Conservation (phyloP, 306 rosid species). For the Datisca glomerata region DNA sequence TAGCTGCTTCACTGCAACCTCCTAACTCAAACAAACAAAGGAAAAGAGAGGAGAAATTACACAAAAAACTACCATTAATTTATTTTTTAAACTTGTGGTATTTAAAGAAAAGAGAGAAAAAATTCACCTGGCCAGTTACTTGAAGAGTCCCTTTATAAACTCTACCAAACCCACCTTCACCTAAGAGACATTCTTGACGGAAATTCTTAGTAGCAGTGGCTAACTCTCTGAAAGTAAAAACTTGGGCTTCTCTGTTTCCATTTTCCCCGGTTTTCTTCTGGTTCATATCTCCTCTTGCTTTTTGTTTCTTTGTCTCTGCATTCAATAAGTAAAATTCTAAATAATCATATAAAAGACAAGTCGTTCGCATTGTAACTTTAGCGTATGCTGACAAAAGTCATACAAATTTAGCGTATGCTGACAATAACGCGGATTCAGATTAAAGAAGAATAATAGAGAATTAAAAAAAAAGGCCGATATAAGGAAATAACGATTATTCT, state of each 20-base stretch:
- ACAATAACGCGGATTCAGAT: no score
- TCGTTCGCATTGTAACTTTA: no score
- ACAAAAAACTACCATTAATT: no score
- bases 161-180: conserved; percentile 93
- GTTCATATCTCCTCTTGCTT: conserved; percentile 21
- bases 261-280: conserved; percentile 23
- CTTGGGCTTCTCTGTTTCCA: conserved; percentile 42
- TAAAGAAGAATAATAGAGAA: no score
- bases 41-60: no score
- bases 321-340: no score
- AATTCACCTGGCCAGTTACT: conserved; percentile 46
- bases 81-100: not conserved
- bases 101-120: no score
- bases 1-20: conserved; percentile 92
- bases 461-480: not conserved
- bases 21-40: no score
- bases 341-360: no score
- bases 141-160: conserved; percentile 74
- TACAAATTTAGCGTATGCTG: no score
- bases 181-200: conserved; percentile 68
- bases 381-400: no score
- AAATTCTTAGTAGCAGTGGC: conserved; percentile 88
- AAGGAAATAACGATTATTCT: not conserved
- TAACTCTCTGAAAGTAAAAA: conserved; percentile 71
- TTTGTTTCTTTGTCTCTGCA: conserved; percentile 1